Percentiles rank a stretch among this genome's conserved stretches.
These are phyloP conservation scores for Notholithocarpus densiflorus DNA, from an alignment of 306 rosid genomes.

Conservation along the genomic window DNA sequence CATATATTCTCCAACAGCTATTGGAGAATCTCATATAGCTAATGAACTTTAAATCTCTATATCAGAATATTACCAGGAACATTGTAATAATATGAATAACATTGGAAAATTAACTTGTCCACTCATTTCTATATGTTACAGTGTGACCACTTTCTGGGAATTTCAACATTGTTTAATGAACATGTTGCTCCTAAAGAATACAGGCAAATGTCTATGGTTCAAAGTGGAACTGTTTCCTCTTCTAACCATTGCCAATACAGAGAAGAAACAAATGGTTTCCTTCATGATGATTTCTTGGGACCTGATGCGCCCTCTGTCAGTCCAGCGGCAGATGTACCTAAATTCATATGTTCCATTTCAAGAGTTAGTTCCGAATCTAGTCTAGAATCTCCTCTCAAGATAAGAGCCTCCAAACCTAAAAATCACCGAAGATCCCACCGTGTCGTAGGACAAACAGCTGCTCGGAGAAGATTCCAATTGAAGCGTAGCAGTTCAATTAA, in stretches of 20 bases:
- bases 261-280: not conserved
- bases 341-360: not conserved
- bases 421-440: slow-evolving; percentile 15
- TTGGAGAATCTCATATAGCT: not conserved
- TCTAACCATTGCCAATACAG: not conserved
- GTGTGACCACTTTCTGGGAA: not conserved
- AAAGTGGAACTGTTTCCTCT: not conserved
- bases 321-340: not conserved
- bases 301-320: slow-evolving; percentile 22
- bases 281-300: too few species aligned
- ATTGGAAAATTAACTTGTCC: slow-evolving; percentile 10
- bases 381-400: not conserved
- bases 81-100: slow-evolving; percentile 11
- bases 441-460: not conserved
- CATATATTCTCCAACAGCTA: slow-evolving; percentile 4
- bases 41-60: slow-evolving; percentile 1
- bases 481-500: slow-evolving; percentile 12
- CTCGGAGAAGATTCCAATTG: slow-evolving; percentile 23
- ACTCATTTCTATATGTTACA: slow-evolving; percentile 5
- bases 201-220: slow-evolving; percentile 1
- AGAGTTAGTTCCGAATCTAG: not conserved
- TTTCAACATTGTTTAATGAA: not conserved
- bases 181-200: slow-evolving; percentile 9
- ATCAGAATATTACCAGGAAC: slow-evolving; percentile 3
- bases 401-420: too few species aligned